Evolutionary conservation across 2,329 filamentous ascomycete genomes (phyloP), one percentile per base, ranked within the genome.

Genomic region (Xylaria polymorpha): DNA sequence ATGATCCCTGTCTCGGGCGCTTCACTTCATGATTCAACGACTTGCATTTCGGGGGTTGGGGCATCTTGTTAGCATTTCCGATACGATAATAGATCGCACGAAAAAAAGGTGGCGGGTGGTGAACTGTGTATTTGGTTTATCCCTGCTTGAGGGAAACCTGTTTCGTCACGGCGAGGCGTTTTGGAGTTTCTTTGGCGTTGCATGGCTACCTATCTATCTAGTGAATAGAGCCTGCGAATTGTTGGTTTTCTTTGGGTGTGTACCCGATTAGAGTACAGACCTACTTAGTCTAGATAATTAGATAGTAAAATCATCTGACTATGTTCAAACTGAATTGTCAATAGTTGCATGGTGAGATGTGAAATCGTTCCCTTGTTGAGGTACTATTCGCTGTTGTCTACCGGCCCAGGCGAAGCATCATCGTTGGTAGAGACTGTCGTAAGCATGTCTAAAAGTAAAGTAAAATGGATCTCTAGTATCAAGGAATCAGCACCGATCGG

Each of bases 141-240:
- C 1, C 1, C 7, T 1, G 32, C 12, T 37, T 12, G 32, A 39
- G 32, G 15, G 18, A 18, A 39, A n/a, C 39, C 9, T 41, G 37
- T 15, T 25, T 14, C 22, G 35, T 68, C 43, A 65, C 18, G 61
- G 67, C 67, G 41, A 61, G 67, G 67, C 41, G 67, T 63, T 69
- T 46, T 37, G 67, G 67, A 46, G 63, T 69, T 65, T 18, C 22
- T n/a, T 4, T 37, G 61, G 66, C 66, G 62, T 58, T 46, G 51
- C 53, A 65, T 65, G 50, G 56, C 50, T 55, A 32, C 14, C 12
- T 43, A 43, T 9, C 50, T 53, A 20, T 14, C 15, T 32, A 15
- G 25, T 9, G 25, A 7, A 37, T 20, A 56, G 35, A 10, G 9
- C 18, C 57, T 8, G 29, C 57, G 43, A 41, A 58, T 68, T 15